These are phyloP conservation scores for Starmerella kuoi DNA, from an alignment of 805 yeast species.

Conservation along the genomic window DNA sequence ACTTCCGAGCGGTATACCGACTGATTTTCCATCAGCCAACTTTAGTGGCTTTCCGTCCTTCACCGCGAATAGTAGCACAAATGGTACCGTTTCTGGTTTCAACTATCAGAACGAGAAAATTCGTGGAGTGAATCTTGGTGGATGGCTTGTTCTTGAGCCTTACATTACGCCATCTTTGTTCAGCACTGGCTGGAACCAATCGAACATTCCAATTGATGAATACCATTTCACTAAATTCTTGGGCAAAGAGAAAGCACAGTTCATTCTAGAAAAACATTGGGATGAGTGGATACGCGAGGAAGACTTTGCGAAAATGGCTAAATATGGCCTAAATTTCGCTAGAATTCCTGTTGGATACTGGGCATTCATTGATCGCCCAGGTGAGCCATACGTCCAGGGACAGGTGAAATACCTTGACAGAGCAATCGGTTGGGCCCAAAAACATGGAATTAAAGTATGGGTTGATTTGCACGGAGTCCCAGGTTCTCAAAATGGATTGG, in stretches of 20 bases:
- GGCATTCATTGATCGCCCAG: constrained; percentile 55
- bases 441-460: constrained; percentile 62
- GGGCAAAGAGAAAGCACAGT: constrained; percentile 47
- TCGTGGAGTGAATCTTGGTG: constrained; percentile 60
- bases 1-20: too few species aligned
- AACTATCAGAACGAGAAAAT: constrained; percentile 26
- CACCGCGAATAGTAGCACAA: too few species aligned
- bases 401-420: constrained; percentile 59
- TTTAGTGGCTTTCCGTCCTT: too few species aligned
- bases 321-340: constrained; percentile 50
- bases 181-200: constrained; percentile 11
- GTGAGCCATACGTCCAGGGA: constrained; percentile 82
- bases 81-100: too few species aligned
- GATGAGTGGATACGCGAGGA: constrained; percentile 59
- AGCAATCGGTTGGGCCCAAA: constrained; percentile 68
- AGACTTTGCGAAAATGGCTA: constrained; percentile 49
- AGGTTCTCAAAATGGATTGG: constrained; percentile 93
- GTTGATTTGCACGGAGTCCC: constrained; percentile 93
- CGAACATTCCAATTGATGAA: constrained; percentile 65
- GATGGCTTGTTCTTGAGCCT: constrained; percentile 84
- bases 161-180: constrained; percentile 64
- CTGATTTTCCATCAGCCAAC: too few species aligned
- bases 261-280: constrained; percentile 61
- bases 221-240: constrained; percentile 49
- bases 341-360: constrained; percentile 92